These are phyloP conservation scores for Elsinoe arachidis DNA, from an alignment of 2,329 filamentous ascomycete species.

Conservation along the genomic window DNA sequence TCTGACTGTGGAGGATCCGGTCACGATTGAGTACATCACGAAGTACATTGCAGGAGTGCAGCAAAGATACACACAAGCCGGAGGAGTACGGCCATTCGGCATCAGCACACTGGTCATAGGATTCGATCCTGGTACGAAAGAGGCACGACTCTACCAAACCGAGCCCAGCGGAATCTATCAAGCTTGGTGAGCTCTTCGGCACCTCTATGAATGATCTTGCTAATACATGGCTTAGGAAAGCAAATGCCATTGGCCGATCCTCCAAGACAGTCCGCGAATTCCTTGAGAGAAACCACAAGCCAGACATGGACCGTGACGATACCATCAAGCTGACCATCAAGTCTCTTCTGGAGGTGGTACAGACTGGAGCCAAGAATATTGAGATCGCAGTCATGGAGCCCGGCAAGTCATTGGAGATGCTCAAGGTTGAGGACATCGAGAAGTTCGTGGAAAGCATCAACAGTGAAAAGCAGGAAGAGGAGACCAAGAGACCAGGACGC, in stretches of 20 bases:
- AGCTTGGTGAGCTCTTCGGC: constrained; percentile 62
- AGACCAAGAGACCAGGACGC: constrained; percentile 85
- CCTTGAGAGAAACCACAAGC: constrained; percentile 97
- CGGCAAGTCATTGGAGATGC: constrained; percentile 82
- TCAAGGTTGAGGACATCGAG: constrained; percentile 93
- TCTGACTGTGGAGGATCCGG: constrained; percentile 92
- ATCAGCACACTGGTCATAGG: constrained; percentile 97
- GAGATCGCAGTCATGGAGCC: constrained; percentile 98
- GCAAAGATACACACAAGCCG: constrained; percentile 97
- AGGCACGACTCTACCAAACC: constrained; percentile 89
- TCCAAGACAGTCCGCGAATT: constrained; percentile 99
- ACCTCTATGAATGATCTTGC: not conserved
- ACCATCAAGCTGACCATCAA: constrained; percentile 98
- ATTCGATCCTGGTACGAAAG: constrained; percentile 89
- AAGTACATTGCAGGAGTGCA: constrained; percentile 98
- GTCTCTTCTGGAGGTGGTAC: constrained; percentile 93
- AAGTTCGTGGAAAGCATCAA: constrained; percentile 97
- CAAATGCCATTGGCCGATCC: constrained; percentile 94
- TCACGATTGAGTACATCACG: constrained; percentile 98
- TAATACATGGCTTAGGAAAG: constrained; percentile 64
- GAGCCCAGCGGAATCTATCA: constrained; percentile 99
- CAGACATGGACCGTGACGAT: constrained; percentile 90
- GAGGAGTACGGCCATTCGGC: constrained; percentile 95
- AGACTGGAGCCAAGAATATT: constrained; percentile 99
- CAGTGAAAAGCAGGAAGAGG: constrained; percentile 98